phyloP scores from a whole-genome alignment of 805 yeast genomes.

The Metschnikowia drakensbergensis region DNA sequence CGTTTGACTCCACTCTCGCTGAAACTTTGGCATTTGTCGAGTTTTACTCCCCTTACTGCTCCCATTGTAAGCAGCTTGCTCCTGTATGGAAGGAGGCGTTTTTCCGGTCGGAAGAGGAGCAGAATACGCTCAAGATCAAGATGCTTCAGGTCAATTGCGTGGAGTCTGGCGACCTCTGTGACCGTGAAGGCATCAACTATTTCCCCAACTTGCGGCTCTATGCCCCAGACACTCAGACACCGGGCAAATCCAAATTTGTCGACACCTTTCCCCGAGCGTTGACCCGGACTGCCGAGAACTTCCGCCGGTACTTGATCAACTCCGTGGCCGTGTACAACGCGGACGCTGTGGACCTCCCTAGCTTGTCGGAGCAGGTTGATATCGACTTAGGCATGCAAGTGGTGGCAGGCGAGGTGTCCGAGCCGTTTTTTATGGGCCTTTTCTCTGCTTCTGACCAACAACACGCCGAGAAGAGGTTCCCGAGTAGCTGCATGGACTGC shows the following conservation, averaged over 20 bases:
- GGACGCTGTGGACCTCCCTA: conserved; percentile 35
- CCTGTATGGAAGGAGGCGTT: conserved; percentile 80
- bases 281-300: conserved; percentile 45
- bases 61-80: conserved; percentile 73
- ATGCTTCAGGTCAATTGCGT: conserved; percentile 84
- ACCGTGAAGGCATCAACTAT: conserved; percentile 53
- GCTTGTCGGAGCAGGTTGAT: conserved; percentile 38
- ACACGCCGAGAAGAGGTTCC: conserved; percentile 36
- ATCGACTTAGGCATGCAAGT: conserved; percentile 44
- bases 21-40: conserved; percentile 72
- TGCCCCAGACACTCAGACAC: conserved; percentile 43
- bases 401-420: conserved; percentile 45
- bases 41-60: conserved; percentile 86
- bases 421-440: conserved; percentile 58
- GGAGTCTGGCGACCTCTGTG: conserved; percentile 82
- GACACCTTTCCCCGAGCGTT: conserved; percentile 46
- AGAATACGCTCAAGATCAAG: conserved; percentile 41
- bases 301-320: conserved; percentile 52
- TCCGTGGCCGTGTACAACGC: conserved; percentile 46
- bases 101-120: conserved; percentile 43
- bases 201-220: conserved; percentile 74
- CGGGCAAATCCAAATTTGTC: conserved; percentile 28
- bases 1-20: conserved; percentile 48
- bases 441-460: conserved; percentile 56
- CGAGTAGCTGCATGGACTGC: conserved; percentile 45